phyloP scores from a whole-genome alignment of 2,329 filamentous ascomycete genomes.

The Aureobasidium vineae region DNA sequence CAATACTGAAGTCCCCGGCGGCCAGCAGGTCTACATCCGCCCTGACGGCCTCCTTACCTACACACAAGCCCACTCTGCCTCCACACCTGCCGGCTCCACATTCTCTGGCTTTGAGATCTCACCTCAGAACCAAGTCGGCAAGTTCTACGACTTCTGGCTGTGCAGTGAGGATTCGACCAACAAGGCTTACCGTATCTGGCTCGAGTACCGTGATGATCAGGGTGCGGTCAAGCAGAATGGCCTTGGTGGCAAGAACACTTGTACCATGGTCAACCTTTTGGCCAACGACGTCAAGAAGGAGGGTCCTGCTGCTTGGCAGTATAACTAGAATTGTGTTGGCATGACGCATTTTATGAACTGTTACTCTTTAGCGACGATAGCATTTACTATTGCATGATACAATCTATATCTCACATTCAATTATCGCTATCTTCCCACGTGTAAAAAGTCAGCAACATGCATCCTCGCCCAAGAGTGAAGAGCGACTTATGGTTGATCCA shows the following conservation, averaged over 20 bases:
- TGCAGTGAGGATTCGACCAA: constrained; percentile 29
- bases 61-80: constrained; percentile 35
- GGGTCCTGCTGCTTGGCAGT: constrained; percentile 33
- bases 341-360: not conserved
- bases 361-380: not conserved
- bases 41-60: constrained; percentile 35
- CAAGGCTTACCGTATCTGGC: constrained; percentile 29
- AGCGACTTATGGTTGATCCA: too few species aligned
- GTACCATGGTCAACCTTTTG: constrained; percentile 31
- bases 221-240: constrained; percentile 31
- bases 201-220: constrained; percentile 27
- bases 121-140: constrained; percentile 1
- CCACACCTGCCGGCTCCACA: constrained; percentile 33
- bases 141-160: constrained; percentile 30
- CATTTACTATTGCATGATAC: not conserved
- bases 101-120: constrained; percentile 33
- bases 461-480: too few species aligned
- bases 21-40: constrained; percentile 38
- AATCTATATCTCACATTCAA: not conserved
- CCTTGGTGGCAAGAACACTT: constrained; percentile 28
- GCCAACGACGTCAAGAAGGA: constrained; percentile 28
- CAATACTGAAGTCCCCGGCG: constrained; percentile 34
- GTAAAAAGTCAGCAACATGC: too few species aligned
- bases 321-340: constrained; percentile 28
- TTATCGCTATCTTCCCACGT: not conserved